Evolutionary conservation across 768 basidiomycete genomes (phyloP).

Genomic region (Sarcomyxa edulis): DNA sequence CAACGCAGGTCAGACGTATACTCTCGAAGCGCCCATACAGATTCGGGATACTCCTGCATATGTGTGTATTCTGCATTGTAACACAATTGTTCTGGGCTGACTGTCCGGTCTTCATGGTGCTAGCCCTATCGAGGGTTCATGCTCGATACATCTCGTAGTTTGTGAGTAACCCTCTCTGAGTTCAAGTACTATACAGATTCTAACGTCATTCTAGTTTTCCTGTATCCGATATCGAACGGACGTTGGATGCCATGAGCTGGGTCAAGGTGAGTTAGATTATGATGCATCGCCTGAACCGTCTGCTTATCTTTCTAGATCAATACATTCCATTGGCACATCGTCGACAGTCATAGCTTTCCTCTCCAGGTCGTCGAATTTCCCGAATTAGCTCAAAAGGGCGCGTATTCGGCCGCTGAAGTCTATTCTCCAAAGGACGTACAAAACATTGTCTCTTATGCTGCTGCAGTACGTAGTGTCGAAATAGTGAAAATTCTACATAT

Average conservation of each 20-base stretch:
- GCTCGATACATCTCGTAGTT: constrained; percentile 80
- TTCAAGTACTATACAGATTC: constrained; percentile 3
- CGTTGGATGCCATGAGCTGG: constrained; percentile 72
- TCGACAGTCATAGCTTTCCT: constrained; percentile 80
- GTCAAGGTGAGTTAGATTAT: constrained; percentile 48
- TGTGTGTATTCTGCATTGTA: constrained; percentile 30
- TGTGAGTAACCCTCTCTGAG: constrained; percentile 34
- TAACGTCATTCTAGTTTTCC: constrained; percentile 40
- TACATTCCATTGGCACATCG: constrained; percentile 82
- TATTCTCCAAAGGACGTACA: constrained; percentile 56
- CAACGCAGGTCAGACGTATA: constrained; percentile 40
- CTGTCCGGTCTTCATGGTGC: background rate
- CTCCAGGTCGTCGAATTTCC: constrained; percentile 57
- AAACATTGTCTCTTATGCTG: constrained; percentile 63
- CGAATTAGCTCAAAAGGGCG: constrained; percentile 55
- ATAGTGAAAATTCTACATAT: constrained; percentile 48
- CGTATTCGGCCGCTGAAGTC: constrained; percentile 51
- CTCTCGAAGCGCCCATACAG: constrained; percentile 47
- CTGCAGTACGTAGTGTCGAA: constrained; percentile 40
- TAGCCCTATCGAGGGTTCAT: constrained; percentile 75
- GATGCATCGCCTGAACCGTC: background rate
- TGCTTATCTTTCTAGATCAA: constrained; percentile 41
- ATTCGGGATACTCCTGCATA: constrained; percentile 63
- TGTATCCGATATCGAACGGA: constrained; percentile 58
- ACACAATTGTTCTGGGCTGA: background rate